These are phyloP conservation scores for Cercophora newfieldiana DNA, from an alignment of 495 filamentous ascomycete genomes.

Conservation along the genomic window DNA sequence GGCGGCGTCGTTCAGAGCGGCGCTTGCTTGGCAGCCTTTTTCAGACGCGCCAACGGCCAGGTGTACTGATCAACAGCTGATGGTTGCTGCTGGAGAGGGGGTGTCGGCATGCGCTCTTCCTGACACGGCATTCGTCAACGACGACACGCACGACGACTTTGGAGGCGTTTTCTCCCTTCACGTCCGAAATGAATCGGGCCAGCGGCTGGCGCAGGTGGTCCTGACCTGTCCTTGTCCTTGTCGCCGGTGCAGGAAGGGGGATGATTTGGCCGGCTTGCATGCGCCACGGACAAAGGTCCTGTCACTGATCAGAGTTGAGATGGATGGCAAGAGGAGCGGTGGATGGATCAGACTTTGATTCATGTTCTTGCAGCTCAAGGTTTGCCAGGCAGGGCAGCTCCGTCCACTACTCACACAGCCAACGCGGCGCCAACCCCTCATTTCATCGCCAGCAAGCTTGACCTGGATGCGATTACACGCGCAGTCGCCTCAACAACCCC, in stretches of 20 bases:
- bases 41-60: neutral
- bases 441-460: slow-evolving; percentile 1
- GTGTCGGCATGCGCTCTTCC: slow-evolving; percentile 6
- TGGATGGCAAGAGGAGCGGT: neutral
- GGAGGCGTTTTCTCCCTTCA: neutral
- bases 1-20: neutral
- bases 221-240: neutral
- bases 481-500: slow-evolving; percentile 18
- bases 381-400: neutral
- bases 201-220: neutral
- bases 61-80: slow-evolving; percentile 16
- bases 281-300: neutral
- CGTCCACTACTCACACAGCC: neutral
- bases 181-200: neutral
- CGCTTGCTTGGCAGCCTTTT: slow-evolving; percentile 12
- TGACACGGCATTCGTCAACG: neutral
- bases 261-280: neutral
- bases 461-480: slow-evolving; percentile 8
- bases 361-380: slow-evolving; percentile 6
- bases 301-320: neutral
- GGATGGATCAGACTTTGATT: neutral
- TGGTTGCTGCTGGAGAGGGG: slow-evolving; percentile 1
- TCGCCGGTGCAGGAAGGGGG: neutral
- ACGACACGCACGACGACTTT: neutral
- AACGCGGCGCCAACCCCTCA: slow-evolving; percentile 14